These are phyloP conservation scores for Echinochloa phyllopogon DNA, from an alignment of 176 grass and related monocot species.

Conservation along the genomic window DNA sequence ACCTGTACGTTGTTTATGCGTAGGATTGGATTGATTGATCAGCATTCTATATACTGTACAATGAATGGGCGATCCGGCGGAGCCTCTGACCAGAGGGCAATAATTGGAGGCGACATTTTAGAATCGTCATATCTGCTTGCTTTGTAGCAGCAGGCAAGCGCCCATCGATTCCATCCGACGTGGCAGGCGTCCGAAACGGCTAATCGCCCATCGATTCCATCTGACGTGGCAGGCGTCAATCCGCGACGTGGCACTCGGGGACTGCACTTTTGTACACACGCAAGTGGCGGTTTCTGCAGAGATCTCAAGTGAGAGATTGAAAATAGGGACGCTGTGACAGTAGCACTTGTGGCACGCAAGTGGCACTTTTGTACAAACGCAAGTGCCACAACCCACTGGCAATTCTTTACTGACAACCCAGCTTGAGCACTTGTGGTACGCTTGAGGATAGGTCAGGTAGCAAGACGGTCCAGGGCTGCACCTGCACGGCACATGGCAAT, in stretches of 20 bases:
- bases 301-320: too few relatives aligned
- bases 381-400: not conserved
- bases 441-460: too few relatives aligned
- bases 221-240: not conserved
- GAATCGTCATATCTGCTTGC: constrained; percentile 14
- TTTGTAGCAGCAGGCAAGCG: not conserved
- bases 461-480: not conserved
- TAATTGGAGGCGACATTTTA: not conserved
- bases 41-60: not conserved
- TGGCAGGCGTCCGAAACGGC: not conserved
- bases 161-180: not conserved
- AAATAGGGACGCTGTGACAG: too few relatives aligned
- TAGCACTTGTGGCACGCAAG: too few relatives aligned
- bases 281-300: not conserved
- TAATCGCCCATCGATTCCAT: not conserved
- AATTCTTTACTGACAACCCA: not conserved
- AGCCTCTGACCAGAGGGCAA: not conserved
- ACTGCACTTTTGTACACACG: not conserved
- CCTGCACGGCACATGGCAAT: not conserved
- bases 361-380: not conserved
- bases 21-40: not conserved
- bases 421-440: too few relatives aligned
- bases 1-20: not conserved
- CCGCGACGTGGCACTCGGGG: not conserved
- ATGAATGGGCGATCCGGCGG: not conserved